Percentiles rank a stretch among this genome's conserved stretches.
These are phyloP conservation scores for Coffea humblotiana DNA, from an alignment of 305 asterid genomes.

Conservation along the genomic window DNA sequence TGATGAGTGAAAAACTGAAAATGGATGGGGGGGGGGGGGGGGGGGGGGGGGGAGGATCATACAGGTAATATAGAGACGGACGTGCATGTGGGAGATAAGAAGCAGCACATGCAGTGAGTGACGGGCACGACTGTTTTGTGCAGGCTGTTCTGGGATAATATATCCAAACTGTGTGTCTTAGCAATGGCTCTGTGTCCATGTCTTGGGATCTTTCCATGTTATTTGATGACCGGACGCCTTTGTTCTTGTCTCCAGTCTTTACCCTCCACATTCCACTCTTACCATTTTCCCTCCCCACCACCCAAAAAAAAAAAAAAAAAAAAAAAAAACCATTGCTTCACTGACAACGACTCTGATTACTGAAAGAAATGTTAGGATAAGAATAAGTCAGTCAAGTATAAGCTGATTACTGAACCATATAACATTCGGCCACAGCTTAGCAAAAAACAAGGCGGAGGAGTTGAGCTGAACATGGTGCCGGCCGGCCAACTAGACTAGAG, in stretches of 20 bases:
- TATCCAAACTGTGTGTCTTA: slow-evolving; percentile 10
- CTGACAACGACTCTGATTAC: background rate
- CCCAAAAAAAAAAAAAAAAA: no score
- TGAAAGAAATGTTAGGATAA: no score
- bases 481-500: no score
- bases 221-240: slow-evolving; percentile 42
- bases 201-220: slow-evolving; percentile 92
- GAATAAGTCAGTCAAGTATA: no score
- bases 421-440: no score
- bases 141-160: slow-evolving; percentile 30
- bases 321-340: background rate
- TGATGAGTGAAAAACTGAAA: background rate
- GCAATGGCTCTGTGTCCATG: slow-evolving; percentile 53
- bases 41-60: no score
- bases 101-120: slow-evolving; percentile 65
- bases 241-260: slow-evolving; percentile 51
- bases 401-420: no score
- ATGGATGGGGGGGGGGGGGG: no score
- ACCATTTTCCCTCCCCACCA: no score
- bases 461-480: no score
- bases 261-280: background rate
- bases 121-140: slow-evolving; percentile 26
- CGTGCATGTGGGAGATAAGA: slow-evolving; percentile 58
- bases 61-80: background rate
- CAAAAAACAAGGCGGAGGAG: no score